Evolutionary conservation across 2,329 filamentous ascomycete genomes (phyloP).

Genomic region (Penicillium sp.): DNA sequence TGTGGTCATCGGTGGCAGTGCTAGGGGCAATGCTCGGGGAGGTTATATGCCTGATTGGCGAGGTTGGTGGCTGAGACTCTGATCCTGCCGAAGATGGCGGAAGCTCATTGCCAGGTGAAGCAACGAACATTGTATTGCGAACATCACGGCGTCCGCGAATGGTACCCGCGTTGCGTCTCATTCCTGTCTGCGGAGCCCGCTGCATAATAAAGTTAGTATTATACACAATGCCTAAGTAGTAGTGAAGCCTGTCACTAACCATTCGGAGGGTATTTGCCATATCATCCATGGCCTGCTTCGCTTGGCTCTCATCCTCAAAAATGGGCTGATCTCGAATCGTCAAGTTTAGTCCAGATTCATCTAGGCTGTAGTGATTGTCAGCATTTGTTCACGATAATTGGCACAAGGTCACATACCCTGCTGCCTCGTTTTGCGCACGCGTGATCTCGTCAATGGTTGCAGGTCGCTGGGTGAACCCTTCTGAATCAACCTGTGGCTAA

Average conservation of each 20-base stretch:
- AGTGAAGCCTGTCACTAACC: conserved; percentile 29
- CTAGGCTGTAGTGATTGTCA: conserved; percentile 34
- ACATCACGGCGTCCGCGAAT: conserved; percentile 86
- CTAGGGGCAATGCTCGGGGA: conserved; percentile 49
- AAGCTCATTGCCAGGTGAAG: conserved; percentile 46
- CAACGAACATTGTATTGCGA: conserved; percentile 83
- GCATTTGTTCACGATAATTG: not conserved
- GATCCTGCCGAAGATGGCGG: conserved; percentile 27
- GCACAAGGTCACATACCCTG: conserved; percentile 30
- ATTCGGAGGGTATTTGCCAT: conserved; percentile 51
- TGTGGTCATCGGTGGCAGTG: conserved; percentile 60
- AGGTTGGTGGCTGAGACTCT: conserved; percentile 33
- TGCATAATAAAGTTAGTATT: conserved; percentile 26
- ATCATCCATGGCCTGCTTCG: conserved; percentile 49
- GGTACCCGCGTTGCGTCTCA: conserved; percentile 70
- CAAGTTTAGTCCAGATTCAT: conserved; percentile 48
- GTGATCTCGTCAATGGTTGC: conserved; percentile 47
- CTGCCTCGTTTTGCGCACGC: conserved; percentile 46
- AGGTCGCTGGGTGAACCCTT: conserved; percentile 44
- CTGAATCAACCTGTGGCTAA: conserved; percentile 39
- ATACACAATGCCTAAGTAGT: not conserved
- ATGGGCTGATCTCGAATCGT: conserved; percentile 52
- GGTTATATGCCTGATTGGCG: conserved; percentile 43
- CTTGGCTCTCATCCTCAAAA: conserved; percentile 50
- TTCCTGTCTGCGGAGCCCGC: conserved; percentile 51